Base-by-base conservation (phyloP, 2,329 filamentous ascomycete species). In the Malbranchea cinnamomea region DNA sequence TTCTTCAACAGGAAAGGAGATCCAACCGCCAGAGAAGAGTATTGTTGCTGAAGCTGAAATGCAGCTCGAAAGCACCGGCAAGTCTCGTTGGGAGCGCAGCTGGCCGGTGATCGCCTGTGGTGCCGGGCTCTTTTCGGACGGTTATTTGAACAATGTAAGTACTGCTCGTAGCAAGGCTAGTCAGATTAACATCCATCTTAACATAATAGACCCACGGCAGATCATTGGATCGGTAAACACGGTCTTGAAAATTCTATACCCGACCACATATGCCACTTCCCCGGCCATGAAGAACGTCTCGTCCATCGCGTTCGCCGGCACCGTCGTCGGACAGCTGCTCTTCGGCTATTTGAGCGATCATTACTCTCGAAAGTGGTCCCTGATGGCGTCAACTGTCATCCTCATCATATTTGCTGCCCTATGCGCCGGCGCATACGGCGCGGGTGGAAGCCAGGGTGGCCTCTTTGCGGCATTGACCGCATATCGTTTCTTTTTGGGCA, bases 141-240 rank as follows among this genome's bases (percentile, higher is more conserved):
- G 85, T 10, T 93, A 93, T 53, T 71, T 93, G 49, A 91, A 92
- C 56, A 83, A 81, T 46, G 80, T 83, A 57, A 44, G 58, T 47
- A 18, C 33, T 19, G 18, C 32, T n/a, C n/a, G n/a, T n/a, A n/a
- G n/a, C n/a, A n/a, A n/a, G n/a, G n/a, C 35, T 32, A 37, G 28
- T 30, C 31, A 31, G n/a, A n/a, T n/a, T n/a, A n/a, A n/a, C n/a
- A n/a, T n/a, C n/a, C n/a, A n/a, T n/a, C n/a, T n/a, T n/a, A n/a
- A n/a, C 12, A 21, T 6, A 11, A 37, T 17, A 20, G 14, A n/a
- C 17, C 14, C 10, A 12, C 20, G n/a, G n/a, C 41, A 59, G 78
- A 78, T 92, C 39, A 93, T 93, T 43, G 83, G 85, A 4, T 80
- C 78, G 3, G 84, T 93, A 34, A 80, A 77, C 44, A 91, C 83